phyloP scores from a whole-genome alignment of 176 grass and related monocot species.

The Oryza australiensis region DNA sequence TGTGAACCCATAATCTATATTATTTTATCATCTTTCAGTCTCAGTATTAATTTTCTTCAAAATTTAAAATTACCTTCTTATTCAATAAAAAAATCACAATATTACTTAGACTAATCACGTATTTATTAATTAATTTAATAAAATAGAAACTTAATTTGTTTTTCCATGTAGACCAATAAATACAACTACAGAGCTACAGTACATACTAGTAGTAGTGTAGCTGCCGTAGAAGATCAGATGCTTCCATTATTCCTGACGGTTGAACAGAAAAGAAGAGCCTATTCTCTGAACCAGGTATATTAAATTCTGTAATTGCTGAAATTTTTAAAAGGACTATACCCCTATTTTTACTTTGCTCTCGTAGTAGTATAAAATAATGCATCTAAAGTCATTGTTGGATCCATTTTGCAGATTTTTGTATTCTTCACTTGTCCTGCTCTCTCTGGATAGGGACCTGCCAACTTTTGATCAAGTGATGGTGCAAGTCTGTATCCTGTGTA shows the following conservation, averaged over 20 bases:
- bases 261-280: conserved; percentile 9
- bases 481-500: conserved; percentile 7
- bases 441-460: conserved; percentile 4
- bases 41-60: too few species aligned
- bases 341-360: neutral
- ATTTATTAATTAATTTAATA: too few species aligned
- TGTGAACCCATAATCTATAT: too few species aligned
- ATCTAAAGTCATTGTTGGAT: neutral
- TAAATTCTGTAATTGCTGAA: neutral
- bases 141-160: too few species aligned
- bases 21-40: too few species aligned
- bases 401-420: neutral
- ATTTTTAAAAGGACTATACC: neutral
- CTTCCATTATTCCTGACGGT: conserved; percentile 33
- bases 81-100: too few species aligned
- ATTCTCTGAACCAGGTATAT: conserved; percentile 14
- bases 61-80: too few species aligned
- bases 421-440: neutral
- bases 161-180: too few species aligned
- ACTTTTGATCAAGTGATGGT: conserved; percentile 9
- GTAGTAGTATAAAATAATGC: neutral
- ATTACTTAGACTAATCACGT: too few species aligned
- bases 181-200: neutral
- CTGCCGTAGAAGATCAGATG: conserved; percentile 17
- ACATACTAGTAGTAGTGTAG: neutral